Percentiles rank a stretch among this genome's conserved stretches.
phyloP scores from a whole-genome alignment of 139 green algal genomes.

The Chlamydomonas applanata region DNA sequence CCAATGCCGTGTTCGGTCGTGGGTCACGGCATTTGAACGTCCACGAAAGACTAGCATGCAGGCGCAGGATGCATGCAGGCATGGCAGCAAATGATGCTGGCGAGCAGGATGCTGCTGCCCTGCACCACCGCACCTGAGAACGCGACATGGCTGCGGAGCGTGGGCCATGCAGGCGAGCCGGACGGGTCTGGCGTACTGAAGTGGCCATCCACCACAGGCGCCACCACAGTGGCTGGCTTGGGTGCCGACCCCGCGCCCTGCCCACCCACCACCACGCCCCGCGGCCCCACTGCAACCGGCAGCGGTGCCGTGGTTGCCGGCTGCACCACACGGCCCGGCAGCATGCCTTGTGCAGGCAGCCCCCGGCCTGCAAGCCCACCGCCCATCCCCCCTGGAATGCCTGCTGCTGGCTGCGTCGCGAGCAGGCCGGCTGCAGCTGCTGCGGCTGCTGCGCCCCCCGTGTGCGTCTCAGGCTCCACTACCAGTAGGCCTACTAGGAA shows the following conservation, averaged over 20 bases:
- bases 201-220: background rate
- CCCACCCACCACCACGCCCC: background rate
- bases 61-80: too few species aligned
- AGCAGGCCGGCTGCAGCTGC: constrained; percentile 2
- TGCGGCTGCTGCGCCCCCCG: constrained; percentile 19
- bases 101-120: too few species aligned
- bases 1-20: too few species aligned
- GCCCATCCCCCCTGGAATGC: background rate
- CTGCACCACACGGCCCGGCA: background rate
- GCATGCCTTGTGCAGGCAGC: background rate
- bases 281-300: background rate
- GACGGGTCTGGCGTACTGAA: background rate
- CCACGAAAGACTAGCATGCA: too few species aligned
- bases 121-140: constrained; percentile 9
- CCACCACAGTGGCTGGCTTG: background rate
- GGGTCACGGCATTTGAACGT: too few species aligned
- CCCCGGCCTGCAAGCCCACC: background rate
- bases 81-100: too few species aligned
- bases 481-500: constrained; percentile 66
- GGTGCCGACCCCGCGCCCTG: background rate
- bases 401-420: background rate
- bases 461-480: constrained; percentile 35
- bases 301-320: background rate
- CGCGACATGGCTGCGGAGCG: background rate
- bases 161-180: background rate